Percentiles rank a stretch among this genome's conserved stretches.
Evolutionary conservation across 352 stramenopile species (phyloP).

Genomic region (Halophytophthora batemanensis): DNA sequence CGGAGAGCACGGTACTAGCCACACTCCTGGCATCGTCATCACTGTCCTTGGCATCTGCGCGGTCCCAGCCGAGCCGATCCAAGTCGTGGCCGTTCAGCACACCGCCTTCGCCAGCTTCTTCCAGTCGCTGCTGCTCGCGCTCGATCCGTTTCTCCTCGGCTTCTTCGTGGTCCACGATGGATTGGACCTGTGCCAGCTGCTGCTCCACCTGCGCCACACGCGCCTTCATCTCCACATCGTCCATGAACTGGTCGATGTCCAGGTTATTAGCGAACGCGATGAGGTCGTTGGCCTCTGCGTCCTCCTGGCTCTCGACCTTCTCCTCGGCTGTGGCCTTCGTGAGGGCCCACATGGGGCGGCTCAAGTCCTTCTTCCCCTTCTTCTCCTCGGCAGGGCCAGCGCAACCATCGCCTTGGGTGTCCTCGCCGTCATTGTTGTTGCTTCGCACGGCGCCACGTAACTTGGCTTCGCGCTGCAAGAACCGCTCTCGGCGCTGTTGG

Average conservation of each 20-base stretch:
- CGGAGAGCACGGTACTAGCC: slow-evolving; percentile 71
- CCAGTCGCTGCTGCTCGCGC: slow-evolving; percentile 68
- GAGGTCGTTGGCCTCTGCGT: slow-evolving; percentile 88
- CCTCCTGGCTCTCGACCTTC: slow-evolving; percentile 69
- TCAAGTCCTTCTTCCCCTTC: slow-evolving; percentile 23
- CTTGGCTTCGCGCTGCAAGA: slow-evolving; percentile 74
- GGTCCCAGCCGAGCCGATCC: slow-evolving; percentile 36
- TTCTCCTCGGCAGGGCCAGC: slow-evolving; percentile 19
- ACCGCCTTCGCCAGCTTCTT: slow-evolving; percentile 44
- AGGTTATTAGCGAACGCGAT: slow-evolving; percentile 93
- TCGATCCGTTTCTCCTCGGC: slow-evolving; percentile 81
- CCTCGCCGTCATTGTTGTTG: slow-evolving; percentile 23
- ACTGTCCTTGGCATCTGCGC: slow-evolving; percentile 28
- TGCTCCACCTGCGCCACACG: slow-evolving; percentile 86
- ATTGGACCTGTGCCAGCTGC: slow-evolving; percentile 87
- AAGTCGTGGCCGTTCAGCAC: slow-evolving; percentile 56
- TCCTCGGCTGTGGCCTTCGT: slow-evolving; percentile 83
- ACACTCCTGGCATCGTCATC: slow-evolving; percentile 72
- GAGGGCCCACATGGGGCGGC: slow-evolving; percentile 89
- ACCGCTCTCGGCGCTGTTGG: slow-evolving; percentile 67
- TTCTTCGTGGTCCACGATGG: slow-evolving; percentile 73
- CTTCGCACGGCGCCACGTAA: slow-evolving; percentile 59
- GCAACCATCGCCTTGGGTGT: slow-evolving; percentile 15
- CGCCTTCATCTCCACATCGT: slow-evolving; percentile 88
- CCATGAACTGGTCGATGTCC: slow-evolving; percentile 94